A percentile compares a stretch with the other conserved stretches of the same genome.
Evolutionary conservation across 1,284 basidiomycete species (phyloP).

Genomic region (Dichomitus squalens): DNA sequence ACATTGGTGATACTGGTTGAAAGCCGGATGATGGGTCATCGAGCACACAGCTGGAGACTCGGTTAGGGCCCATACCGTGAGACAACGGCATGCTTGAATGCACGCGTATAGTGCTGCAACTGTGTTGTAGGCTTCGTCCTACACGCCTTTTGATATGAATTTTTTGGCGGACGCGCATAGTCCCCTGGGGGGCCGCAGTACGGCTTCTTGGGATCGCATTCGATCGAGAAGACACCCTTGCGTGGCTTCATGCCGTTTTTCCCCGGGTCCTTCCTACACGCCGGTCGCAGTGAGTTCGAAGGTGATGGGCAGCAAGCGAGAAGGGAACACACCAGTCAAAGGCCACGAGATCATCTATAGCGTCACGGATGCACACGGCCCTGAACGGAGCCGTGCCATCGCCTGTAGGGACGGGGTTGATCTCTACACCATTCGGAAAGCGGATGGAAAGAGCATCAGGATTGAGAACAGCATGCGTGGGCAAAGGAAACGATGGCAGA

Average conservation of each 20-base stretch:
- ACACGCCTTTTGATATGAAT: conserved; percentile 50
- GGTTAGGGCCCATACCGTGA: conserved; percentile 34
- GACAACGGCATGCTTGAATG: conserved; percentile 40
- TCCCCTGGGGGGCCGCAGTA: conserved; percentile 35
- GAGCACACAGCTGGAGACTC: not conserved
- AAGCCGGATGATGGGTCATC: not conserved
- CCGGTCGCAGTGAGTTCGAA: too few relatives aligned
- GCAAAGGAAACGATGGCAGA: conserved; percentile 67
- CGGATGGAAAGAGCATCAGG: not conserved
- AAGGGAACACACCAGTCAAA: conserved; percentile 63
- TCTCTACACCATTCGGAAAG: not conserved
- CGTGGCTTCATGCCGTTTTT: not conserved
- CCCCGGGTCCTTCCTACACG: not conserved
- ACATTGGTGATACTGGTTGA: conserved; percentile 6
- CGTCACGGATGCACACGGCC: conserved; percentile 62
- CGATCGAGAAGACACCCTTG: conserved; percentile 30
- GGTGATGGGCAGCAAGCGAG: too few relatives aligned
- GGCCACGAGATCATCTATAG: conserved; percentile 65
- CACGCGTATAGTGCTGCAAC: conserved; percentile 53
- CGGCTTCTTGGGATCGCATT: conserved; percentile 37
- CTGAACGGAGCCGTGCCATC: conserved; percentile 53
- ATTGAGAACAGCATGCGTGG: conserved; percentile 49
- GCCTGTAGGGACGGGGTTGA: conserved; percentile 48
- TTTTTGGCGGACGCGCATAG: conserved; percentile 46
- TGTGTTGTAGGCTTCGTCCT: conserved; percentile 44